A percentile compares a stretch with the other conserved stretches of the same genome.
Evolutionary conservation across 2,329 filamentous ascomycete genomes (phyloP).

Genomic region (Neobulgaria alba): DNA sequence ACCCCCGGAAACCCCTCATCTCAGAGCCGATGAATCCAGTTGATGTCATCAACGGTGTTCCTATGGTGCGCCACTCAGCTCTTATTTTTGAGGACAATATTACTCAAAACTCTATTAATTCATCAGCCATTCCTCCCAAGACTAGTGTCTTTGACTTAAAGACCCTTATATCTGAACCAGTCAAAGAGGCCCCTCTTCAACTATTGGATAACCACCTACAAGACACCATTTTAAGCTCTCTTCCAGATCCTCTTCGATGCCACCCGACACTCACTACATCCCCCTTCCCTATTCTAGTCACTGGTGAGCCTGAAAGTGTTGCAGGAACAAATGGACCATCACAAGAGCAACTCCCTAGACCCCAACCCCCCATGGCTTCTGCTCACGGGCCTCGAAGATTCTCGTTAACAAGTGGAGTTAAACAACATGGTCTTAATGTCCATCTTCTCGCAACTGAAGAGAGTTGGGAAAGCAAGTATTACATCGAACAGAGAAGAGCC

Average conservation of each 20-base stretch:
- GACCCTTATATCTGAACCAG: too few relatives aligned
- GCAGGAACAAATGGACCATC: too few relatives aligned
- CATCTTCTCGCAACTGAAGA: not conserved
- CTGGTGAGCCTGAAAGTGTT: too few relatives aligned
- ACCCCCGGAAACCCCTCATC: not conserved
- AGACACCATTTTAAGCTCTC: not conserved
- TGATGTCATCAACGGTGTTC: not conserved
- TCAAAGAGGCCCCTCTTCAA: too few relatives aligned
- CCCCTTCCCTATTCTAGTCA: not conserved
- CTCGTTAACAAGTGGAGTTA: too few relatives aligned
- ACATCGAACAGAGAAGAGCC: not conserved
- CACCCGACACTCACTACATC: not conserved
- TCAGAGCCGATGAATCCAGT: not conserved
- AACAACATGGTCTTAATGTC: not conserved
- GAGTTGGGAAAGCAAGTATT: not conserved
- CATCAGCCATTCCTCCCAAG: not conserved
- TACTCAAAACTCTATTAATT: not conserved
- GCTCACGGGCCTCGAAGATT: too few relatives aligned
- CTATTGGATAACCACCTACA: not conserved
- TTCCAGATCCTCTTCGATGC: not conserved
- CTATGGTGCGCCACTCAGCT: too few relatives aligned
- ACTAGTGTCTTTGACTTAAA: not conserved
- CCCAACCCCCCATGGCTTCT: too few relatives aligned
- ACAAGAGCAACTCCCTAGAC: too few relatives aligned
- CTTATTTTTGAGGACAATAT: too few relatives aligned